Conservation (phyloP, 2,329 filamentous ascomycete genomes). For the Reticulascus tulasneorum region DNA sequence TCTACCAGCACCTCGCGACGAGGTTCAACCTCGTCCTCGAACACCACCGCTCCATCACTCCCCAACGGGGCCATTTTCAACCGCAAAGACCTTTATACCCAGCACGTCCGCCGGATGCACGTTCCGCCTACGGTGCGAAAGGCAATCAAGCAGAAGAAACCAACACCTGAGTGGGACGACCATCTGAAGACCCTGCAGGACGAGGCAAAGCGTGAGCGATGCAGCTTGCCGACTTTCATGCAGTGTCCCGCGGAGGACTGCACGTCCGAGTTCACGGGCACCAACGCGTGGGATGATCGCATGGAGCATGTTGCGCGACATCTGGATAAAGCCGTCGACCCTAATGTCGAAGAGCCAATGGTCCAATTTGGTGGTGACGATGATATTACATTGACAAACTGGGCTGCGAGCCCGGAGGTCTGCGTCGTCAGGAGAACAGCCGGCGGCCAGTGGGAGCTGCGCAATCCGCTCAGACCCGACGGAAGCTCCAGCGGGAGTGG, state of each 20-base stretch:
- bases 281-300: constrained; percentile 69
- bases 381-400: constrained; percentile 34
- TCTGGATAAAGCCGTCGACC: constrained; percentile 54
- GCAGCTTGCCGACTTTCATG: constrained; percentile 57
- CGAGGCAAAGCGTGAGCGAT: constrained; percentile 57
- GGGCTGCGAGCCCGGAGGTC: constrained; percentile 33
- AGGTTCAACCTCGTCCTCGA: constrained; percentile 4
- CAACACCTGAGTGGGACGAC: constrained; percentile 42
- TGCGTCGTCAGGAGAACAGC: constrained; percentile 27
- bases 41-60: constrained; percentile 20
- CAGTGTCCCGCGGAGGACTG: constrained; percentile 62
- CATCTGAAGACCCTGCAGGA: constrained; percentile 53
- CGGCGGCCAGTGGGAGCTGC: constrained; percentile 27
- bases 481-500: constrained; percentile 11
- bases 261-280: constrained; percentile 52
- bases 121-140: constrained; percentile 42
- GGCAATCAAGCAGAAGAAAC: constrained; percentile 31
- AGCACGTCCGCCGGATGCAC: constrained; percentile 87
- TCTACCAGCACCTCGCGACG: constrained; percentile 14
- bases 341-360: constrained; percentile 21
- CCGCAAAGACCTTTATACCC: constrained; percentile 86
- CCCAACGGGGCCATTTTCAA: constrained; percentile 70
- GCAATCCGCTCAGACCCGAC: constrained; percentile 21
- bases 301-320: constrained; percentile 88
- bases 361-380: constrained; percentile 34